Base-by-base conservation (phyloP, 2,329 filamentous ascomycete species). In the Escovopsis sp. region DNA sequence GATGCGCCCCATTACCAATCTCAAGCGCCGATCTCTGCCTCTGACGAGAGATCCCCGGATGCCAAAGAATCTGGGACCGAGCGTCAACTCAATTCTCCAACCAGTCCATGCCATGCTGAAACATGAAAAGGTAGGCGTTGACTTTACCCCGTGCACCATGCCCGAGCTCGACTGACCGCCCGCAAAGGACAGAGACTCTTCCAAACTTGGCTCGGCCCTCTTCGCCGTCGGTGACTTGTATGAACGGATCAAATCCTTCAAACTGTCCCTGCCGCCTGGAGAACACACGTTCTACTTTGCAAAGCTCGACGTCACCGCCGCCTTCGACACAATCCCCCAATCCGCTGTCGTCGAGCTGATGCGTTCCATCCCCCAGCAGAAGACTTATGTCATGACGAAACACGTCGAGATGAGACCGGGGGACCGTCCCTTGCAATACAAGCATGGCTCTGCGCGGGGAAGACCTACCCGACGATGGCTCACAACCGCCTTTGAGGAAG, bases 261-360 rank as follows among this genome's bases (percentile, higher is more conserved):
- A 81, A 48, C 51, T 60, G 2, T 59, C 49, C 1, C 56, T 82
- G 10, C 59, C 61, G 0, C 44, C 59, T 0, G 51, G 60, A 0
- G 52, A 55, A 8, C 33, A 13, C 6, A 66, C 60, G 5, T 61
- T 95, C 1, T 96, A 84, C 60, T 94, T 96, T 60, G 88, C 80
- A 45, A 98, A 98, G 57, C 68, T 94, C 11, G 91, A 98, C 54
- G 88, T 98, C 15, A 76, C 84, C 56, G 78, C 85, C 2, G 94
- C 89, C 51, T 98, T 95, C 57, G 91, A 98, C 59, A 94, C 84
- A 0, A 95, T 98, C 36, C 91, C 91, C 0, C 91, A 96, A 57
- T 62, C 72, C 24, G 74, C 76, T 1, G 66, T 96, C 14, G 55
- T 95, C 30, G 57, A 67, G 20, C 65, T 96, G 24, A 72, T 93